These are phyloP conservation scores for Tetrahymena thermophila DNA, from an alignment of 73 alveolate species.

Conservation along the genomic window DNA sequence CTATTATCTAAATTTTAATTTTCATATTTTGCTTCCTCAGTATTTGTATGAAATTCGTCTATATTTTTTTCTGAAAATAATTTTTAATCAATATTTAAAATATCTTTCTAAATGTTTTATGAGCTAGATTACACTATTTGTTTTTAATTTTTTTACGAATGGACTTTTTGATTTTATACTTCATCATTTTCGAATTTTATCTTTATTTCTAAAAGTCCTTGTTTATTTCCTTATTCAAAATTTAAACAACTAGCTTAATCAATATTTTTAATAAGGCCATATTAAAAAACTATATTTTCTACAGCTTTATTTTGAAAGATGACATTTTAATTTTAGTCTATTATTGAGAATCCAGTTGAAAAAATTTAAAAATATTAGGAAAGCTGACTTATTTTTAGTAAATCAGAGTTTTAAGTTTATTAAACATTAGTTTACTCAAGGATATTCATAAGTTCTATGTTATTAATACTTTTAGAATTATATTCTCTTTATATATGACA, in stretches of 20 bases:
- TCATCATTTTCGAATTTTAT: not conserved
- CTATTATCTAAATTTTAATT: not conserved
- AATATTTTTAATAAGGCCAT: not conserved
- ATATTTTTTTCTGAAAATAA: too few relatives aligned
- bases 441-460: not conserved
- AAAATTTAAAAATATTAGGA: not conserved
- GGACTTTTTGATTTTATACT: too few relatives aligned
- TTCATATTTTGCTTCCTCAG: not conserved
- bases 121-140: not conserved
- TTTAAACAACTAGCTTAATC: not conserved
- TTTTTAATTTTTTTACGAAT: too few relatives aligned
- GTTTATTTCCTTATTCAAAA: not conserved
- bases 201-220: not conserved
- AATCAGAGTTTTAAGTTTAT: not conserved
- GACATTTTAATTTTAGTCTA: not conserved
- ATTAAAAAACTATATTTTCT: not conserved
- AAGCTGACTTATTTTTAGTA: not conserved
- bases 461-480: not conserved
- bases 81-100: too few relatives aligned
- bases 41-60: not conserved
- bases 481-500: not conserved
- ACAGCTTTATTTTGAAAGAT: not conserved
- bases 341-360: not conserved
- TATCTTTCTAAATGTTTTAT: not conserved
- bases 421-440: not conserved